Evolutionary conservation across 2,329 filamentous ascomycete species (phyloP).

Genomic region (Fusarium sp.): DNA sequence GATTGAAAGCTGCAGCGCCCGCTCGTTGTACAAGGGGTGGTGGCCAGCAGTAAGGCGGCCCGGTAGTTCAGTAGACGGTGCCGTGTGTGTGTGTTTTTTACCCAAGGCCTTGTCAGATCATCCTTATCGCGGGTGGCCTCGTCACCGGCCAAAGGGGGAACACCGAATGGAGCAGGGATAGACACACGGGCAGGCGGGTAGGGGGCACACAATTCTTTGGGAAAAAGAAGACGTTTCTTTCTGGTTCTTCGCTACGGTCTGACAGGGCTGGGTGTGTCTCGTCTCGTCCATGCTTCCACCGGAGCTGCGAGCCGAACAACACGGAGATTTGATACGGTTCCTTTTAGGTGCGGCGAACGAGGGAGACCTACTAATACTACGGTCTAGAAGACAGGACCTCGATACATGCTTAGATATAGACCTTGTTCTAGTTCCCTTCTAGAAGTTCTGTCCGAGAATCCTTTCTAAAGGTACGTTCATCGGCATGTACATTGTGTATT

Average conservation of each 20-base stretch:
- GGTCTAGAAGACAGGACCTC: background rate
- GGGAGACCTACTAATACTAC: background rate
- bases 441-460: background rate
- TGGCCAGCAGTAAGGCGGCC: conserved; percentile 24
- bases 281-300: background rate
- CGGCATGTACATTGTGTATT: conserved; percentile 1
- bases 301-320: background rate
- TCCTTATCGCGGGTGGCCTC: conserved; percentile 38
- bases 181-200: background rate
- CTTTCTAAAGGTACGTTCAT: background rate
- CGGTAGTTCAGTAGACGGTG: conserved; percentile 31
- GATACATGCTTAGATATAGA: background rate
- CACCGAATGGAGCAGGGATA: conserved; percentile 29
- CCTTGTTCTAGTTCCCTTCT: background rate
- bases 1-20: conserved; percentile 29
- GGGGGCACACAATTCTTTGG: conserved; percentile 8
- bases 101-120: conserved; percentile 41
- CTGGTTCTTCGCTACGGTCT: background rate
- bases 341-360: background rate
- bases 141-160: conserved; percentile 21
- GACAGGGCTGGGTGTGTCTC: conserved; percentile 2
- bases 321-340: background rate
- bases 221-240: background rate
- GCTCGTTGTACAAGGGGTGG: background rate
- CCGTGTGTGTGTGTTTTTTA: background rate